Conservation (phyloP, 768 basidiomycete genomes). For the Epithele typhae region DNA sequence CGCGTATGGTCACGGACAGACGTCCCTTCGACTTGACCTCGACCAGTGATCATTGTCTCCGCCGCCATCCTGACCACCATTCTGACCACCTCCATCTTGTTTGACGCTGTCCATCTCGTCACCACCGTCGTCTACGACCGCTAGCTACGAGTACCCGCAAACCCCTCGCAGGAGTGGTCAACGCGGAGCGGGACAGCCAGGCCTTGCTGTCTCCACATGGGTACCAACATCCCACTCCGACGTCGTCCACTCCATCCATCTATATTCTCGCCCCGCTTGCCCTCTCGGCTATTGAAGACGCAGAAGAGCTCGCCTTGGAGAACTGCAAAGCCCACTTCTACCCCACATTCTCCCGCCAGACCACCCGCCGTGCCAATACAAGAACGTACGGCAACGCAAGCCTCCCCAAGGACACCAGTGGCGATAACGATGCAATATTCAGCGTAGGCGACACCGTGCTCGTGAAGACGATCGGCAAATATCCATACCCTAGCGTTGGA, state of each 20-base stretch:
- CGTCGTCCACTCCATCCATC: slow-evolving; percentile 15
- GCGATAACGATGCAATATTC: slow-evolving; percentile 26
- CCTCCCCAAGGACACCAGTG: neutral
- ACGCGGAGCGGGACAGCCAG: no score
- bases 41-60: no score
- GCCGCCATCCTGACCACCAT: no score
- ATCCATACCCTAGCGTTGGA: slow-evolving; percentile 67
- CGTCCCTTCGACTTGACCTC: no score
- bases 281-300: slow-evolving; percentile 16
- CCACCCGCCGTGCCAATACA: neutral
- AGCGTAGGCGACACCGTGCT: slow-evolving; percentile 65
- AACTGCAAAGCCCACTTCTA: slow-evolving; percentile 16
- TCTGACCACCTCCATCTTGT: no score
- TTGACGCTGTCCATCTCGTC: no score
- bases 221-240: no score
- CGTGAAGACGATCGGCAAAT: slow-evolving; percentile 33
- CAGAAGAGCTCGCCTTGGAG: slow-evolving; percentile 14
- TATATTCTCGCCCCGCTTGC: slow-evolving; percentile 13
- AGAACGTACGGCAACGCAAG: slow-evolving; percentile 3
- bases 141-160: no score
- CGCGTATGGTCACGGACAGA: no score
- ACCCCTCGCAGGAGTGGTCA: no score
- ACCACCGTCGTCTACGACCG: no score
- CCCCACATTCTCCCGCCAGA: slow-evolving; percentile 1
- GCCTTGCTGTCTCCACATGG: no score